Percentiles rank a stretch among this genome's conserved stretches.
Evolutionary conservation across 352 stramenopile species (phyloP).

Genomic region (Peronosclerospora sorghi): DNA sequence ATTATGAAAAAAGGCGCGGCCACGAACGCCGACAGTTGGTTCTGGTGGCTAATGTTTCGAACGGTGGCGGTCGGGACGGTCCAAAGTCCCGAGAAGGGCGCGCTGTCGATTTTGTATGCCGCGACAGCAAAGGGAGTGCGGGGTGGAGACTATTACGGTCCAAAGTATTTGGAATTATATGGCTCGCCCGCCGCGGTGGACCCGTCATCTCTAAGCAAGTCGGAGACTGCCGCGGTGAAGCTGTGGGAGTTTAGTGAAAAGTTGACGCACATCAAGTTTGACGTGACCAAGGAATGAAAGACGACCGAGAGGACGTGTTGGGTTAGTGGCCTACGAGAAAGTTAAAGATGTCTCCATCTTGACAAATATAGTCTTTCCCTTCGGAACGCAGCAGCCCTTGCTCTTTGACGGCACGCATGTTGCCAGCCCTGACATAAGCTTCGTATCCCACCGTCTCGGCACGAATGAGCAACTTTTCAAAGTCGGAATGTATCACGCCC

Average conservation of each 20-base stretch:
- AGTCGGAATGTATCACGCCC: conserved; percentile 82
- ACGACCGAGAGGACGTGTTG: too few species aligned
- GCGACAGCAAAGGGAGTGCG: conserved; percentile 15
- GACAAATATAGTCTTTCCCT: conserved; percentile 97
- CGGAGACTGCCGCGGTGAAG: conserved; percentile 9
- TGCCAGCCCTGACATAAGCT: conserved; percentile 89
- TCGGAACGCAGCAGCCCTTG: conserved; percentile 89
- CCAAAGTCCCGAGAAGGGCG: conserved; percentile 23
- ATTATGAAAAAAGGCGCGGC: conserved; percentile 20
- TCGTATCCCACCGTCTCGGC: conserved; percentile 94
- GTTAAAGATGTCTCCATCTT: conserved; percentile 97
- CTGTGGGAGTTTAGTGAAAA: conserved; percentile 36
- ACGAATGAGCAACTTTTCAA: conserved; percentile 79
- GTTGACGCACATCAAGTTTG: conserved; percentile 23
- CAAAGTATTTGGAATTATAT: conserved; percentile 11
- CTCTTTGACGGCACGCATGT: conserved; percentile 91
- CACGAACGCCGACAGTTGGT: conserved; percentile 12
- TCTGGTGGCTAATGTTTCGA: conserved; percentile 7
- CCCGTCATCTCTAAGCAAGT: conserved; percentile 17
- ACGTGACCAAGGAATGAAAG: conserved; percentile 3
- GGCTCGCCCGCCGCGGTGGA: conserved; percentile 25
- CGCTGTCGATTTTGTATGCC: conserved; percentile 32
- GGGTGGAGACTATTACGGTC: conserved; percentile 29
- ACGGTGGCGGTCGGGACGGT: background rate
- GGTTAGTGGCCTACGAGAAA: conserved; percentile 91